Conservation (phyloP, 2,329 filamentous ascomycete species). For the Venturia aucupariae region DNA sequence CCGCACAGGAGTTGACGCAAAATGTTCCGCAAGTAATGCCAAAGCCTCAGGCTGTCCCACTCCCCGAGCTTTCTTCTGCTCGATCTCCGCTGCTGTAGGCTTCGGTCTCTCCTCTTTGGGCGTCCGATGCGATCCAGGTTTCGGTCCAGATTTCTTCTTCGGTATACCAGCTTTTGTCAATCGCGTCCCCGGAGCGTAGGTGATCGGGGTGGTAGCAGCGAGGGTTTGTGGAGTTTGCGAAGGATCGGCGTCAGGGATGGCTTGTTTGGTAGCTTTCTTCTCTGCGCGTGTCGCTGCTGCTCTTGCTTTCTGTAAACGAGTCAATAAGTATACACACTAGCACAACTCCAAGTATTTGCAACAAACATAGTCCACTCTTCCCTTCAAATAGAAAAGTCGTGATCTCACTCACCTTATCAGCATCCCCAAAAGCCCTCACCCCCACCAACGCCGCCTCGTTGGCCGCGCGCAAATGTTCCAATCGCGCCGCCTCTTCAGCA, state of each 20-base stretch:
- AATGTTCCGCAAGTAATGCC: neutral
- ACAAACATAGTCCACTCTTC: neutral
- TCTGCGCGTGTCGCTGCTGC: neutral
- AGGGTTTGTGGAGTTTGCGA: neutral
- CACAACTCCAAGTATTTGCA: neutral
- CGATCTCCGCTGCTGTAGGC: neutral
- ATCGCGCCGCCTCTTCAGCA: neutral
- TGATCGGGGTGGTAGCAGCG: neutral
- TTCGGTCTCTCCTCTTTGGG: neutral
- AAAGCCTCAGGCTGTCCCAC: neutral
- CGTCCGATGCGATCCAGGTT: neutral
- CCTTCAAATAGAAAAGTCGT: neutral
- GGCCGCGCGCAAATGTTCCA: neutral
- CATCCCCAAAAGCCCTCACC: neutral
- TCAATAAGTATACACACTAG: neutral
- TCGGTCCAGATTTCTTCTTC: neutral
- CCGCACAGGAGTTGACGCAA: neutral
- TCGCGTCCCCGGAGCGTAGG: neutral
- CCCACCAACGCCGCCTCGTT: neutral
- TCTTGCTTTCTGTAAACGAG: neutral
- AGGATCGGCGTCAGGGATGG: neutral
- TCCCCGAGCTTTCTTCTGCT: neutral
- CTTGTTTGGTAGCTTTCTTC: neutral
- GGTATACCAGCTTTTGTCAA: neutral
- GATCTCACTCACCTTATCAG: neutral